Evolutionary conservation across 2,329 filamentous ascomycete genomes (phyloP), one percentile per base, ranked within the genome.

Genomic region (Aspergillus sojae): DNA sequence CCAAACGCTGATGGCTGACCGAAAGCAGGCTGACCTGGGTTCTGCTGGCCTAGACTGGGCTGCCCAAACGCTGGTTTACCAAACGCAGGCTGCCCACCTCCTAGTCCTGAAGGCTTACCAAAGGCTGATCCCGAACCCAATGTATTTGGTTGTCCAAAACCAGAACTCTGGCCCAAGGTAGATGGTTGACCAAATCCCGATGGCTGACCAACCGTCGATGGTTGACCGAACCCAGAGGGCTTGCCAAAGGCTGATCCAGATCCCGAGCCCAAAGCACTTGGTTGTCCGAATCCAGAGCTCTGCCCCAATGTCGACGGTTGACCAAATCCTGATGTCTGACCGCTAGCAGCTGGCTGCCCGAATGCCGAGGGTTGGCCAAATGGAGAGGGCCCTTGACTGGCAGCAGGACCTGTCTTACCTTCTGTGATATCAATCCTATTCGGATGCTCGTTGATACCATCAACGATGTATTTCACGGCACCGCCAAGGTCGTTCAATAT

Each of bases 381-480:
- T n/a, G 72, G 60, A 58, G 72, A 63, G 23, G 63, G 57, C 5
- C 59, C 61, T 58, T 58, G 59, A 30, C 53, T 57, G 7, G 67
- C 16, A 55, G 58, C 61, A 46, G 75, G 61, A 1, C 60, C 70
- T n/a, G 70, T 69, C 53, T 72, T 75, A 12, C 76, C 74, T 55
- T 76, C 75, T 34, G 71, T 71, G 53, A 78, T 79, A 65, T 94
- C 91, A 58, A 85, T 80, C 46, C 92, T 85, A 72, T 95, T 96
- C 1, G 92, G 92, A 70, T 93, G 91, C 46, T 88, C 86, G 59
- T 91, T 88, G 60, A 85, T 86, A 26, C 85, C 87, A 5, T 87
- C 84, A 11, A 89, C 72, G 16, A 95, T 80, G 72, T 89, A 95
- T 60, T 88, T 84, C 52, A 91, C 83, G 1, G 94, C 93, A 3